Conservation (phyloP, 2,329 filamentous ascomycete species). For the Endoconidiophora polonica region DNA sequence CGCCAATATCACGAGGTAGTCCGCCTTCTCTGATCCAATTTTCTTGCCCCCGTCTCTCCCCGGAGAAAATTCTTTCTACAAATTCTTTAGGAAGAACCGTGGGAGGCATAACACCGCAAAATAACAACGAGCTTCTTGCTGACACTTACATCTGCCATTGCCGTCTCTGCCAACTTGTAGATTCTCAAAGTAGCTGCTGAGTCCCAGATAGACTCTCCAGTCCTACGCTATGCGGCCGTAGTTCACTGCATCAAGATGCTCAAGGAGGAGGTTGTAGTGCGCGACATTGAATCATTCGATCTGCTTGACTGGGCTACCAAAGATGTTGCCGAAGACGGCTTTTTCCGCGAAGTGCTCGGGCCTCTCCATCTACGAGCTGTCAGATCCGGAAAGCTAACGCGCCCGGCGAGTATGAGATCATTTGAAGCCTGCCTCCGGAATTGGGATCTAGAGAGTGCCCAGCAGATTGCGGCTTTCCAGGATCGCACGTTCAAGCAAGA, state of each 20-base stretch:
- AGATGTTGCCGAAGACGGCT: slow-evolving; percentile 22
- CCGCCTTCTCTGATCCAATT: too few species aligned
- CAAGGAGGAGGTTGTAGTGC: slow-evolving; percentile 28
- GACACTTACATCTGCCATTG: not conserved
- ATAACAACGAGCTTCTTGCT: not conserved
- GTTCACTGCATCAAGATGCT: slow-evolving; percentile 15
- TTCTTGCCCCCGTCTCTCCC: too few species aligned
- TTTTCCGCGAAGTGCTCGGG: slow-evolving; percentile 32
- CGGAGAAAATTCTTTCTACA: not conserved
- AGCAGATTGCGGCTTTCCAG: slow-evolving; percentile 35
- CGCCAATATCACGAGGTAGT: slow-evolving; percentile 39
- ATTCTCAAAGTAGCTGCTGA: slow-evolving; percentile 6
- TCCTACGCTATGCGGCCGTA: slow-evolving; percentile 7
- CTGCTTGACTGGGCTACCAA: slow-evolving; percentile 38
- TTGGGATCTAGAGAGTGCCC: slow-evolving; percentile 25
- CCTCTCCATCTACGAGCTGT: slow-evolving; percentile 26
- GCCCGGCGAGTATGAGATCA: slow-evolving; percentile 30
- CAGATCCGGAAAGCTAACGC: slow-evolving; percentile 33
- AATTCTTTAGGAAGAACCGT: too few species aligned
- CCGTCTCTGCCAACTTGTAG: slow-evolving; percentile 1
- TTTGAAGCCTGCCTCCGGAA: slow-evolving; percentile 36
- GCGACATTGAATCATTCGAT: slow-evolving; percentile 34
- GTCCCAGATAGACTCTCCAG: slow-evolving; percentile 3
- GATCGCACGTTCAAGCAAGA: slow-evolving; percentile 35
- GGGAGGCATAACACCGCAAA: not conserved